Evolutionary conservation across 2,329 filamentous ascomycete species (phyloP).

Genomic region (Pyrenochaeta sp.): DNA sequence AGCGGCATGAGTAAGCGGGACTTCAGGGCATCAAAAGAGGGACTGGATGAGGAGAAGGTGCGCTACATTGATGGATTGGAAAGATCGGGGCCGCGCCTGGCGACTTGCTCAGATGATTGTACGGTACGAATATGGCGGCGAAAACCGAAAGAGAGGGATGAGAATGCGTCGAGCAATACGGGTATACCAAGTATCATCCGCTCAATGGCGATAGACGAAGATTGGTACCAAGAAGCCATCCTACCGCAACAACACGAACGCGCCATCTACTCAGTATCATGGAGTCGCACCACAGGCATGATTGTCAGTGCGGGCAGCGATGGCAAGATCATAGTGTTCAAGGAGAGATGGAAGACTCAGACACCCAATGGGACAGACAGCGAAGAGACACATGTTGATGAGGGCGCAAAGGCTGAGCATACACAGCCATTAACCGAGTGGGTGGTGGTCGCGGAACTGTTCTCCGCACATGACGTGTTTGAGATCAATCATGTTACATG

Average conservation of each 20-base stretch:
- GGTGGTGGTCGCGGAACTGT: constrained; percentile 73
- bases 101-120: constrained; percentile 86
- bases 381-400: constrained; percentile 27
- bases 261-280: constrained; percentile 83
- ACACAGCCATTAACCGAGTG: constrained; percentile 64
- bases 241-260: constrained; percentile 79
- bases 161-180: constrained; percentile 57
- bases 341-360: constrained; percentile 23
- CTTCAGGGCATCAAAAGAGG: constrained; percentile 33
- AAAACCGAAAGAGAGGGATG: constrained; percentile 62
- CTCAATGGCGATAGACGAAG: constrained; percentile 73
- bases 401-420: neutral
- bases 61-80: constrained; percentile 49
- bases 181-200: constrained; percentile 92
- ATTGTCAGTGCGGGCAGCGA: constrained; percentile 92
- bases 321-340: constrained; percentile 37
- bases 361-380: constrained; percentile 35
- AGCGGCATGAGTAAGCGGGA: constrained; percentile 45
- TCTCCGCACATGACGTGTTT: constrained; percentile 86
- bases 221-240: constrained; percentile 80
- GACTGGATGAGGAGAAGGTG: constrained; percentile 43
- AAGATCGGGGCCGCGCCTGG: constrained; percentile 65
- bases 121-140: constrained; percentile 83
- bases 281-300: constrained; percentile 79
- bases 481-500: constrained; percentile 93